Percentiles rank a stretch among this genome's conserved stretches.
phyloP scores from a whole-genome alignment of 306 rosid genomes.

The Malus sieversii region DNA sequence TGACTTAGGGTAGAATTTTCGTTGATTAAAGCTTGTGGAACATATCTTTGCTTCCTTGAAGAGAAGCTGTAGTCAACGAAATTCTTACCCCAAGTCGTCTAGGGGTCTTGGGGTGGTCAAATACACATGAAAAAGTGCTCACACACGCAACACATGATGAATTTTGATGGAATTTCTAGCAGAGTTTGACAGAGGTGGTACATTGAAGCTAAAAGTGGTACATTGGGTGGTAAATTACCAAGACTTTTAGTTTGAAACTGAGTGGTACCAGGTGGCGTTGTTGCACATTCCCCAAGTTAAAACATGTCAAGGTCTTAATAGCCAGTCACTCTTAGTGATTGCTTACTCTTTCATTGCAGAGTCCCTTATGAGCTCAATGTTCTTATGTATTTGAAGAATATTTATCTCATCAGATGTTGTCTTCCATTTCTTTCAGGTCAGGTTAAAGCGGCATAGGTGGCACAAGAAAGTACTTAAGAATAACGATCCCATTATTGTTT shows the following conservation, averaged over 20 bases:
- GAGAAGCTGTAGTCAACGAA: too few species aligned
- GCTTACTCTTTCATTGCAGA: not conserved
- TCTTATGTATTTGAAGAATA: not conserved
- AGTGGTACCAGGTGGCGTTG: not conserved
- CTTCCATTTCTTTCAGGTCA: slow-evolving; percentile 44
- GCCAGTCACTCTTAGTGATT: not conserved
- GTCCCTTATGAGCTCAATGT: not conserved
- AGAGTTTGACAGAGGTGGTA: not conserved
- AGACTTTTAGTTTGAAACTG: too few species aligned
- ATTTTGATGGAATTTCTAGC: not conserved
- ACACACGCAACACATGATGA: too few species aligned
- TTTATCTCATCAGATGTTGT: not conserved
- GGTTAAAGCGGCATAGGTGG: slow-evolving; percentile 91
- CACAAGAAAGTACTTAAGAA: slow-evolving; percentile 85
- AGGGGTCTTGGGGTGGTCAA: too few species aligned
- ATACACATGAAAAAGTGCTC: too few species aligned
- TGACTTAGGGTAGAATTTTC: not conserved
- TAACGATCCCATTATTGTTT: slow-evolving; percentile 80
- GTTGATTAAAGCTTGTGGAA: not conserved
- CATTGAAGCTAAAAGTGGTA: too few species aligned
- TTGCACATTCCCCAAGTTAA: not conserved
- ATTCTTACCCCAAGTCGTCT: too few species aligned
- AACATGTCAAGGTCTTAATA: not conserved
- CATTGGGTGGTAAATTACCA: too few species aligned
- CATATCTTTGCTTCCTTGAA: too few species aligned